phyloP scores from a whole-genome alignment of 2,329 filamentous ascomycete species.

The Beauveria sp. region DNA sequence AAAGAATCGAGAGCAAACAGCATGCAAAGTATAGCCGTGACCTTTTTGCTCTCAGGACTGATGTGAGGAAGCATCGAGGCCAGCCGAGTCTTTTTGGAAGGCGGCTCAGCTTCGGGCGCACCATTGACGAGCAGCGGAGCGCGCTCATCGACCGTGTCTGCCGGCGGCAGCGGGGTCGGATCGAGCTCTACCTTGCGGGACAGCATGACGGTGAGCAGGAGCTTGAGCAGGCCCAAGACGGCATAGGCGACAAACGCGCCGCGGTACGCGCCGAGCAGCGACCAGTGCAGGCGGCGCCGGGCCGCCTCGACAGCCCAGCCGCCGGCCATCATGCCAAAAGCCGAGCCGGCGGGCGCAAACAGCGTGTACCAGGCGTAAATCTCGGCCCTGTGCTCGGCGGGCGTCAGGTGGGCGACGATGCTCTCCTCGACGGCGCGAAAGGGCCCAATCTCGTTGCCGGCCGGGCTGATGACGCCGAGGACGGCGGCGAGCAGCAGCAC shows the following conservation, averaged over 20 bases:
- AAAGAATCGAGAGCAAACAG: conserved; percentile 63
- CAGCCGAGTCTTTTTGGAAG: conserved; percentile 10
- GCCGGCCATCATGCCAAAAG: conserved; percentile 49
- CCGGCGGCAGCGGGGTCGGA: conserved; percentile 1
- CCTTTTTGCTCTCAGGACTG: conserved; percentile 42
- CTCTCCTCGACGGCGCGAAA: conserved; percentile 57
- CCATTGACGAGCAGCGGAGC: conserved; percentile 19
- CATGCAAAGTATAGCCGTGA: conserved; percentile 55
- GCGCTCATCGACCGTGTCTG: conserved; percentile 12
- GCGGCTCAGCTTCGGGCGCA: not conserved
- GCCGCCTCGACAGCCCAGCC: conserved; percentile 53
- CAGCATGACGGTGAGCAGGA: conserved; percentile 42
- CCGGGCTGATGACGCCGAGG: conserved; percentile 54
- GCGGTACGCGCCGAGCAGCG: conserved; percentile 40
- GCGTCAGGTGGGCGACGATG: conserved; percentile 48
- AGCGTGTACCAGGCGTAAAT: conserved; percentile 57
- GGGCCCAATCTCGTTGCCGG: conserved; percentile 56
- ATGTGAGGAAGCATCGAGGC: conserved; percentile 45
- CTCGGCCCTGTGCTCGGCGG: conserved; percentile 38
- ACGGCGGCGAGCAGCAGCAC: conserved; percentile 48
- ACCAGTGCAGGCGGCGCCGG: conserved; percentile 33
- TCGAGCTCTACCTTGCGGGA: conserved; percentile 37
- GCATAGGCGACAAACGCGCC: conserved; percentile 52
- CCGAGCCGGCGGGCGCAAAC: conserved; percentile 50
- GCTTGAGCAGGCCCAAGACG: conserved; percentile 47